Evolutionary conservation across 305 asterid species (phyloP), one percentile per base, ranked within the genome.

Genomic region (Solanum hybrid): DNA sequence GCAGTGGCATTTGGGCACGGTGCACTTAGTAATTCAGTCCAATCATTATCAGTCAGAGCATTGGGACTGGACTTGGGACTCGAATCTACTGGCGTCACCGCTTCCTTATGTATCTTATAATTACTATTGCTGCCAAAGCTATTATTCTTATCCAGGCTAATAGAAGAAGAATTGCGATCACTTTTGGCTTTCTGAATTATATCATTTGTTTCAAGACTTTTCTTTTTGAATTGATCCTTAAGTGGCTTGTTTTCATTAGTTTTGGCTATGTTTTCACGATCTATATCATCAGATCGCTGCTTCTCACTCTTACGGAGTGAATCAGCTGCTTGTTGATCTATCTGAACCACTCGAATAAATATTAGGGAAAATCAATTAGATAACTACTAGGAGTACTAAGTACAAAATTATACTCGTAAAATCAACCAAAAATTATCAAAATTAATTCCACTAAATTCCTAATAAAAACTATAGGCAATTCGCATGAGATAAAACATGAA

Each of bases 241-340:
- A 95, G 90, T 84, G 97, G 95, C 94, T 92, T 96, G 14, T 91
- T 89, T 90, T 93, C 98, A 45, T 91, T 90, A 15, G 89, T 64
- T 90, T 91, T 94, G 19, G 93, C 91, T 29, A 92, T 89, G 64
- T 90, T 90, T 64, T 92, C 95, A 22, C 84, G 77, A 89, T 90
- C 94, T 90, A 93, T 89, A 82, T 92, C 96, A 76, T 92, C 96
- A 64, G 93, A 90, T 90, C 94, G 93, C 17, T 90, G 90, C 87
- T 93, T 94, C 86, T 97, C 99, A 90, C 92, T 93, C 92, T 96
- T 97, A 45, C 96, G 90, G 19, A 97, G 97, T 19, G 99, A 95
- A 36, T 93, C 98, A 72, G 99, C 99, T 88, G 99, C 99, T 95
- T 97, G 99, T 92, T 95, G 98, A 91, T 97, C 99, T 85, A 97